Percentiles rank a stretch among this genome's conserved stretches.
phyloP scores from a whole-genome alignment of 2,329 filamentous ascomycete species.

The Neofusicoccum ribis region DNA sequence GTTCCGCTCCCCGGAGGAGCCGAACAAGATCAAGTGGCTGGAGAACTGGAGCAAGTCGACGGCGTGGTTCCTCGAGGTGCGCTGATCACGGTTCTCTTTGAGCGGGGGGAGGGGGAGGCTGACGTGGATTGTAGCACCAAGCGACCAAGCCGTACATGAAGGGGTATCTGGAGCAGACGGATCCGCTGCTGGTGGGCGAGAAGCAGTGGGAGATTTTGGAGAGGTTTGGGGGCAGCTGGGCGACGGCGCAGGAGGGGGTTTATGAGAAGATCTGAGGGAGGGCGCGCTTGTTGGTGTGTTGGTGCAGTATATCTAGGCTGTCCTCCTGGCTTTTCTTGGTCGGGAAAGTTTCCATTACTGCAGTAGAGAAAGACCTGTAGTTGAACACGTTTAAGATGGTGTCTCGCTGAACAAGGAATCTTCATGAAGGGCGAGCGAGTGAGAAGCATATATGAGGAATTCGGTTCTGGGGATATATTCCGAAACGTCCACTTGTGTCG shows the following conservation, averaged over 20 bases:
- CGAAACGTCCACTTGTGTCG: too few species aligned
- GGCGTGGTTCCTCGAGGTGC: slow-evolving; percentile 3
- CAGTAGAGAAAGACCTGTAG: too few species aligned
- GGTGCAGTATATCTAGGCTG: too few species aligned
- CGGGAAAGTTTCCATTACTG: too few species aligned
- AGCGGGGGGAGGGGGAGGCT: too few species aligned
- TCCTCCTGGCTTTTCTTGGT: too few species aligned
- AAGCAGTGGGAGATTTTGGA: neutral
- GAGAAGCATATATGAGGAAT: too few species aligned
- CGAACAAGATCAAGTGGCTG: slow-evolving; percentile 14
- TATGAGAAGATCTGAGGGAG: neutral
- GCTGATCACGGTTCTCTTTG: neutral
- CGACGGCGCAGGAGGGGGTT: neutral
- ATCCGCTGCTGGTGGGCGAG: neutral
- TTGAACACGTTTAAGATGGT: too few species aligned
- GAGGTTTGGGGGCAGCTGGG: slow-evolving; percentile 6
- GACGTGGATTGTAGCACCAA: neutral
- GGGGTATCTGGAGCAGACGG: neutral
- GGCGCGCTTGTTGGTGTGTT: too few species aligned
- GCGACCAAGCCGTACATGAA: slow-evolving; percentile 7
- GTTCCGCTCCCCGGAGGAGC: neutral
- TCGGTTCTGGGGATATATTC: too few species aligned
- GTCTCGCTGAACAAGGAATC: too few species aligned
- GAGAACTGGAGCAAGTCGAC: neutral
- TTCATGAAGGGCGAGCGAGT: too few species aligned